Evolutionary conservation across 2,329 filamentous ascomycete genomes (phyloP), one percentile per base, ranked within the genome.

Genomic region (Clonostachys rosea): DNA sequence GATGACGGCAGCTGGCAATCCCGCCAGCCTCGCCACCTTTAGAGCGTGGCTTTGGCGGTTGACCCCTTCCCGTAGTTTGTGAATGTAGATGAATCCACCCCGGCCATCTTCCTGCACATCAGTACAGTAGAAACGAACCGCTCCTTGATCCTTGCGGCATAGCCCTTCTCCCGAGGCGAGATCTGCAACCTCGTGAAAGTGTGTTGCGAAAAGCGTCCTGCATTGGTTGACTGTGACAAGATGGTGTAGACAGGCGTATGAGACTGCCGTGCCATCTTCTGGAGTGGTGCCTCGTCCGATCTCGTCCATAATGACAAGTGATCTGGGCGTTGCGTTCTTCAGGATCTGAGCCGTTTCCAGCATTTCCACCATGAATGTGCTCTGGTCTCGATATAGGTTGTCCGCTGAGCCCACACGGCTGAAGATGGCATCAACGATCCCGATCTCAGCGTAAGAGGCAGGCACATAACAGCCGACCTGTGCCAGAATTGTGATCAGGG

Each of bases 311-410:
- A 99, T 92, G 50, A 94, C 92, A 58, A 99, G 95, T 1, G 87
- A 94, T 20, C 86, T 79, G 2, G 83, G 70, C 1, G 92, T 97
- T 0, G 94, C 92, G 54, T 88, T 78, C 50, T 86, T 88, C 45
- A 99, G 76, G 46, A 99, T 99, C 24, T 87, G 79, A 2, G 92
- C 91, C 17, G 94, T 96, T 68, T 99, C 94, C 3, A 96, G 78
- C 94, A 99, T 99, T 70, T 99, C 94, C 2, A 97, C 90, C 94
- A 99, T 97, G 67, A 99, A 99, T 0, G 95, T 99, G 46, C 90
- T 96, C 66, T 97, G 91, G 69, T 96, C 88, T 44, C 84, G 82
- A 70, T 88, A 96, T n/a, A 99, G 75, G 62, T 96, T 92, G 65
- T 99, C 95, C 2, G 92, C 94, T 1, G 91, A 95, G 2, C 94